Evolutionary conservation across 2,329 filamentous ascomycete genomes (phyloP).

Genomic region (Teratosphaeria pseudoeucalypti): DNA sequence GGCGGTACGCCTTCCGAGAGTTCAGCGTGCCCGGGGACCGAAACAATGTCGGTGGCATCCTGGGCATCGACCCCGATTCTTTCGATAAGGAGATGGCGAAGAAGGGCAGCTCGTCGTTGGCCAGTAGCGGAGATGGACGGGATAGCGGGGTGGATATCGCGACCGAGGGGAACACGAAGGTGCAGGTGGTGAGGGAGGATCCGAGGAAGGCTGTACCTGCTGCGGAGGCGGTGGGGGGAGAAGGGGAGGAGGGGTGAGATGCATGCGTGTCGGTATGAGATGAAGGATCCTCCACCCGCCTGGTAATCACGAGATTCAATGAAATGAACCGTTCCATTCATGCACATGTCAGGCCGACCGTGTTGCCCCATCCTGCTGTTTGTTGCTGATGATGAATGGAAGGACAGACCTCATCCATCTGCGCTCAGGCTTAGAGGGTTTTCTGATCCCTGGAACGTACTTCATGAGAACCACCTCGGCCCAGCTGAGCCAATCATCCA

Average conservation of each 20-base stretch:
- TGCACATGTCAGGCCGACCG: no score
- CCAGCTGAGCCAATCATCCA: no score
- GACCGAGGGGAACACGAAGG: constrained; percentile 24
- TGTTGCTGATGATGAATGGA: no score
- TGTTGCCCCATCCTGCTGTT: no score
- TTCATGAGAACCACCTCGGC: no score
- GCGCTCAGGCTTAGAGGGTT: no score
- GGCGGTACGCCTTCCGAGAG: constrained; percentile 90
- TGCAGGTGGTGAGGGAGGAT: constrained; percentile 27
- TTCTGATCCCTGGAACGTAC: no score
- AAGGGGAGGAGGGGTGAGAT: neutral
- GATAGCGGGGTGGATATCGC: constrained; percentile 29
- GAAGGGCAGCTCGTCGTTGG: constrained; percentile 22
- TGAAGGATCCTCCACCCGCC: no score
- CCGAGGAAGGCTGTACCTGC: constrained; percentile 13
- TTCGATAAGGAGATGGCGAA: constrained; percentile 36
- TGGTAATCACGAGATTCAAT: no score
- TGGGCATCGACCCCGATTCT: constrained; percentile 53
- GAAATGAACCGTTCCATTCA: no score
- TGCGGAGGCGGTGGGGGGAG: neutral
- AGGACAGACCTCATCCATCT: no score
- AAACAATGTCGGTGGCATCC: constrained; percentile 61
- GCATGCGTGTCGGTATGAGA: no score
- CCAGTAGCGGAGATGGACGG: constrained; percentile 21
- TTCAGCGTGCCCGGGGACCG: constrained; percentile 94